Base-by-base conservation (phyloP, 2,329 filamentous ascomycete genomes). In the Paraconiothyrium brasiliense region DNA sequence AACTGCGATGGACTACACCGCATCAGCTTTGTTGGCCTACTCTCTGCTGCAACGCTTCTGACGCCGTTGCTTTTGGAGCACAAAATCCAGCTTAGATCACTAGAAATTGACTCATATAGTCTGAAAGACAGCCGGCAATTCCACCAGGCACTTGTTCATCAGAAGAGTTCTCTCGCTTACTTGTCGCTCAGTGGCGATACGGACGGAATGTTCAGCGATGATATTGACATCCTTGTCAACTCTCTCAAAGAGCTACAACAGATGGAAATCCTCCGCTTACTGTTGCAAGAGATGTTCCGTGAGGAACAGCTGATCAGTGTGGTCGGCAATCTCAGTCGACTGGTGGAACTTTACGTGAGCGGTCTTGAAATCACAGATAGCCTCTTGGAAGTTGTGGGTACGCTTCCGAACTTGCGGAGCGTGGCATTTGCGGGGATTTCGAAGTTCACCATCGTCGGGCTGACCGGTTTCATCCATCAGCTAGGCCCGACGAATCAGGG, bases 301-400 rank as follows among this genome's bases (percentile, higher is more conserved):
- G 77, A 83, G 8, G 73, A 79, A 9, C 84, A 89, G 43, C 78
- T 90, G 37, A 71, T 78, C 11, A 68, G 68, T 2, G 79, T 91
- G 16, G 79, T 84, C 27, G 62, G 71, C 1, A 72, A 79, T 10
- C 75, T 88, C 10, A 75, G 75, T 0, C 70, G 80, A 16, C 80
- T 91, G 0, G 85, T 89, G 65, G 83, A 86, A 13, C 74, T 91
- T 14, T 83, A 80, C 48, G 83, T 90, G 52, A 84, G 82, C 47
- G 87, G 88, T 9, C 80, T 83, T 47, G 84, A 84, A 16, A 74
- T 85, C 24, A 81, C 84, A 5, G 84, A 88, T 62, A 79, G 81
- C 24, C 76, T 85, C 11, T 80, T 84, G 59, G 70, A 71, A 37
- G 70, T 73, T 3, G 71, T 88, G 13, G 79, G 84, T 11, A 72